Evolutionary conservation across 257 asterid species (phyloP), one percentile per base, ranked within the genome.

Genomic region (Jaltomata sinuosa): DNA sequence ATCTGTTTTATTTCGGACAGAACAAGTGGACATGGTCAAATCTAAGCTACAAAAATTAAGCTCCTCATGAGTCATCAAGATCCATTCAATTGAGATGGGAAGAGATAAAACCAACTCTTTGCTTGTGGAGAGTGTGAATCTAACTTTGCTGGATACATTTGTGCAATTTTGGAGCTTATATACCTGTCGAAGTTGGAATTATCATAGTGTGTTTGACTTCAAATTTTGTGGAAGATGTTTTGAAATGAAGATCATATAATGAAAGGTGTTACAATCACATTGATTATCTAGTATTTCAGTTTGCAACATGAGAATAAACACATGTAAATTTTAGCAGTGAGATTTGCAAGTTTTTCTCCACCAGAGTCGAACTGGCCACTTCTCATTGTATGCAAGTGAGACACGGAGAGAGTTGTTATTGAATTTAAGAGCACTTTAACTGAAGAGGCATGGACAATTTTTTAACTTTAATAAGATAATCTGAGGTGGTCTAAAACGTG

Each of bases 11-110:
- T 83, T 50, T 85, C 84, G 85, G 57, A 83, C 95, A 95, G 99
- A 91, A 88, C 90, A 89, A 91, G 84, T 96, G 90, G 95, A 92
- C 59, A 62, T 83, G 31, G 91, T 90, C 67, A 92, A 90, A 87
- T 92, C 90, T 82, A 93, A 85, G 90, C 83, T 94, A 80, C 93
- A 89, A 68, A 87, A 85, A 86, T 80, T 85, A 88, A 84, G 85
- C 85, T 89, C 87, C 29, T 85, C 88, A 64, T 90, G 89, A 87
- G 54, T 47, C 22, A 83, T 49, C 68, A 47, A 21, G 67, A 8
- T 25, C 38, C 57, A 22, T 74, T 45, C 80, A 74, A 57, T 14
- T 76, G 80, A 42, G 36, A 55, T 1, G 52, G 55, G 15, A 42
- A 22, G 38, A 45, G 80, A 36, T 42, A 25, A 45, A 22, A 25